Evolutionary conservation across 805 yeast species (phyloP).

Genomic region (Clavispora asparagi): DNA sequence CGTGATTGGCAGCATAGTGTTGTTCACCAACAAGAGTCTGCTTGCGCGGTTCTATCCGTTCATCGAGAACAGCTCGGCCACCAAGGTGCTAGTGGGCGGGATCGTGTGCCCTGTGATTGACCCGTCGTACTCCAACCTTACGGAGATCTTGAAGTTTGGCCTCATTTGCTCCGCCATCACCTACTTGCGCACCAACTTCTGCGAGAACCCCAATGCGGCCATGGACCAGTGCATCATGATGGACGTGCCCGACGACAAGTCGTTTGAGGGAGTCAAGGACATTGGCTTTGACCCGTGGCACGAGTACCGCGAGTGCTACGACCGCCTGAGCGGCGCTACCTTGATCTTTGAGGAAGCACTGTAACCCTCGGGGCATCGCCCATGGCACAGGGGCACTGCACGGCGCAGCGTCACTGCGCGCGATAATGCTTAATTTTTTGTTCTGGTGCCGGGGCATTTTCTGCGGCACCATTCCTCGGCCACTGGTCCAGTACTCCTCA

Average conservation of each 20-base stretch:
- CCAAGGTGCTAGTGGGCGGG: conserved; percentile 37
- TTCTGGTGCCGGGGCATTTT: no score
- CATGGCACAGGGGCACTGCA: no score
- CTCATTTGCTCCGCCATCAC: conserved; percentile 43
- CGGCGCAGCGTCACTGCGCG: no score
- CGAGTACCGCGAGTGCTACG: conserved; percentile 32
- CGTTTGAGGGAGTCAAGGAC: conserved; percentile 32
- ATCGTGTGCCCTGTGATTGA: conserved; percentile 51
- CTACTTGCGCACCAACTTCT: conserved; percentile 18
- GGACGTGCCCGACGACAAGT: conserved; percentile 32
- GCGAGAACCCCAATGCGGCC: conserved; percentile 15
- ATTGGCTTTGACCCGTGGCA: conserved; percentile 40
- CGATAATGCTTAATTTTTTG: no score
- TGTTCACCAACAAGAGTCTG: conserved; percentile 42
- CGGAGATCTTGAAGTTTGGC: conserved; percentile 51
- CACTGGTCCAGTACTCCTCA: no score
- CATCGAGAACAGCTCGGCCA: conserved; percentile 26
- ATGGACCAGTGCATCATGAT: conserved; percentile 33
- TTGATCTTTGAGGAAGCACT: neutral
- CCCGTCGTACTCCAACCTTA: conserved; percentile 46
- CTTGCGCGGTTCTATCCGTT: conserved; percentile 49
- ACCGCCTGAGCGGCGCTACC: conserved; percentile 10
- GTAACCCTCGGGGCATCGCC: neutral
- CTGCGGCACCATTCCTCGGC: no score
- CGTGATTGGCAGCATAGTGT: conserved; percentile 47